These are phyloP conservation scores for slime mould (Dictyostelium discoideum) DNA, from an alignment of 78 protist species.

Conservation along the genomic window dicty_2.7 NC_007088.5:568001-568500, in stretches of 20 bases:
- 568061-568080: background rate
- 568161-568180: background rate
- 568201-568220: background rate
- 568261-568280: background rate
- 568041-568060: background rate
- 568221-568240: background rate
- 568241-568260: background rate
- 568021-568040: background rate
- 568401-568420: too few species aligned
- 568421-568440: too few species aligned
- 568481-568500: too few species aligned
- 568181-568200: background rate
- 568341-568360: background rate
- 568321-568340: background rate
- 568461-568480: too few species aligned
- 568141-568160: constrained; percentile 8
- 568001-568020: background rate
- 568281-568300: background rate
- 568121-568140: background rate
- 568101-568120: constrained; percentile 13
- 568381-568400: too few species aligned
- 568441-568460: too few species aligned
- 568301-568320: background rate
- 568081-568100: background rate
- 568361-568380: background rate